Base-by-base conservation (phyloP, 2,329 filamentous ascomycete genomes). In the Cytospora chrysosperma region DNA sequence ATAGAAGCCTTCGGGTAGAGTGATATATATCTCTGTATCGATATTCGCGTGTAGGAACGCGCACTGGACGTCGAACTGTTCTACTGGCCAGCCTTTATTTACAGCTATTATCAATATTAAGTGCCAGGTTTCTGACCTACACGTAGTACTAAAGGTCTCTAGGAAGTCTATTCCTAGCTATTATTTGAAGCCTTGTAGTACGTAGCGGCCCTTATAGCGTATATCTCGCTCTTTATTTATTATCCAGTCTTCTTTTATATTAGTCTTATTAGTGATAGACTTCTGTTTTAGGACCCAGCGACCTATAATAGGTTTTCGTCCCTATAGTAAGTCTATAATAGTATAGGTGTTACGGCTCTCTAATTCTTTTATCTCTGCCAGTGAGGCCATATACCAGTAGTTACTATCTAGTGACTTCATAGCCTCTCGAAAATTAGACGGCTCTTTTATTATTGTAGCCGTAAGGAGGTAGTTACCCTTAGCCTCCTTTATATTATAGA, bases 21-120 rank as follows among this genome's bases (percentile, higher is more conserved):
- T 28, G 24, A 65, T 59, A 62, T 65, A 65, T 59, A 65, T 65
- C 19, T 62, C 54, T 51, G 53, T 62, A 62, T 65, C 55, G 52
- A 65, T 65, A 19, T 62, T 56, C 15, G 49, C 47, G 43, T 65
- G 26, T 27, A 65, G 52, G 59, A 62, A 65, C 4, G 63, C 40
- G 53, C 62, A 62, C 37, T 65, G 59, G 37, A 65, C 28, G 37
- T 65, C 28, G 50, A 62, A 65, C 59, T 65, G 28, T 24, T 50
- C 28, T 53, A 62, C 47, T 50, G 26, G 30, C 34, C 34, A 65
- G 28, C 53, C 19, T 55, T 55, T 37, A 55, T 55, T 55, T 55
- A 55, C 27, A 21, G 17, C 53, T 62, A 65, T 65, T 50, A 65
- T 56, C 21, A 58, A 56, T 34, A 62, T 43, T 50, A 51, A 62